Conservation (phyloP, 305 asterid species). For the Solanum chacoense region DNA sequence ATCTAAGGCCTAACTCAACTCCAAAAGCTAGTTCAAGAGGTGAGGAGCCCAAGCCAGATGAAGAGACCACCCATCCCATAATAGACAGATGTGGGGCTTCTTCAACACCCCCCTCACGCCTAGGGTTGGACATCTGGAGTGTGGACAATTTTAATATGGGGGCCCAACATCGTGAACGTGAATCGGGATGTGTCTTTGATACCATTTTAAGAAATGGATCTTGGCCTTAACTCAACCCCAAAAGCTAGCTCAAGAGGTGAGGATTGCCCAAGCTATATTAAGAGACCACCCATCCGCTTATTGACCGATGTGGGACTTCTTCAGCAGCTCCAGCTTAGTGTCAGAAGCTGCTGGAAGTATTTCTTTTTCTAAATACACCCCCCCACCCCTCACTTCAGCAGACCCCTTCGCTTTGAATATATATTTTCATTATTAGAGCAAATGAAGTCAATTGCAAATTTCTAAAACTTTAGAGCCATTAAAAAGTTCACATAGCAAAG, state of each 20-base stretch:
- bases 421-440: not conserved
- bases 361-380: not conserved
- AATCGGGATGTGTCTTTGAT: not conserved
- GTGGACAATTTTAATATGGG: not conserved
- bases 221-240: not conserved
- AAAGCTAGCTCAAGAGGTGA: not conserved
- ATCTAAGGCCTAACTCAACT: not conserved
- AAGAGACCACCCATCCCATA: not conserved
- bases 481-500: not conserved
- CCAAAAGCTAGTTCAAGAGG: not conserved
- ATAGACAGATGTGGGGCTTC: not conserved
- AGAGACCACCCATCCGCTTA: not conserved
- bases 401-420: not conserved
- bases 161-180: not conserved
- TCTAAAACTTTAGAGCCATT: not conserved
- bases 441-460: not conserved
- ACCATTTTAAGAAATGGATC: not conserved
- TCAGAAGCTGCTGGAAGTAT: not conserved
- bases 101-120: not conserved
- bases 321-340: not conserved
- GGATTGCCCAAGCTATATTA: not conserved
- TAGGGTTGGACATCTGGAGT: not conserved
- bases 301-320: not conserved
- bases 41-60: not conserved
- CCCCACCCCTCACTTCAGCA: not conserved